Evolutionary conservation across 2,329 filamentous ascomycete genomes (phyloP).

Genomic region (Hymenoscyphus linearis): DNA sequence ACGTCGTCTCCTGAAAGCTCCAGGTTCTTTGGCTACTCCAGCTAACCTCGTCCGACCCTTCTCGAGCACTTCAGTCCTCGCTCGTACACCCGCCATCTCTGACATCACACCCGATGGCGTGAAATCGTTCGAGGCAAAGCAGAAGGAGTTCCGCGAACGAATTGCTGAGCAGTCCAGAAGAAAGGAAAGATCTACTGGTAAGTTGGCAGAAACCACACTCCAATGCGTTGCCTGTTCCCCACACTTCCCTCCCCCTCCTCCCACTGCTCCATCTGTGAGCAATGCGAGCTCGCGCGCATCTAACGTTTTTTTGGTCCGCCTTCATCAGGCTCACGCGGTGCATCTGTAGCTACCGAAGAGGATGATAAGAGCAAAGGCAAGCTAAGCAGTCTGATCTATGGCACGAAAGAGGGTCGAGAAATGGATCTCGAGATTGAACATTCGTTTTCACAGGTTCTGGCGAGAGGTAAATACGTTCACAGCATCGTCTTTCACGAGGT

Average conservation of each 20-base stretch:
- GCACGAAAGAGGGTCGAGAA: conserved; percentile 90
- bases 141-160: conserved; percentile 81
- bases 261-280: conserved; percentile 41
- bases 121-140: conserved; percentile 72
- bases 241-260: conserved; percentile 40
- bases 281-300: conserved; percentile 36
- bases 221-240: conserved; percentile 24
- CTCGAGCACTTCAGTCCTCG: conserved; percentile 45
- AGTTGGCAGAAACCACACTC: conserved; percentile 39
- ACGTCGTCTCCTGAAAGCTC: conserved; percentile 13
- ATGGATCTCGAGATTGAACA: conserved; percentile 94
- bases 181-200: conserved; percentile 92
- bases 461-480: conserved; percentile 96
- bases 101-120: conserved; percentile 74
- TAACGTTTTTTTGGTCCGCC: conserved; percentile 35
- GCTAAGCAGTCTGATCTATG: conserved; percentile 87
- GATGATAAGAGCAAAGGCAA: conserved; percentile 59
- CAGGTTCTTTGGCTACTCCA: conserved; percentile 34
- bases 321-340: conserved; percentile 54
- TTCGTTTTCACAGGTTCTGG: conserved; percentile 91
- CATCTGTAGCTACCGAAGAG: conserved; percentile 54
- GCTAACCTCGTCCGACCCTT: conserved; percentile 45
- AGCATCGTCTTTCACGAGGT: conserved; percentile 96
- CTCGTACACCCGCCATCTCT: conserved; percentile 66
- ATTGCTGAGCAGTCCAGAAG: conserved; percentile 69